These are phyloP conservation scores for Aeminium ludgeri DNA, from an alignment of 495 filamentous ascomycete genomes.

Conservation along the genomic window DNA sequence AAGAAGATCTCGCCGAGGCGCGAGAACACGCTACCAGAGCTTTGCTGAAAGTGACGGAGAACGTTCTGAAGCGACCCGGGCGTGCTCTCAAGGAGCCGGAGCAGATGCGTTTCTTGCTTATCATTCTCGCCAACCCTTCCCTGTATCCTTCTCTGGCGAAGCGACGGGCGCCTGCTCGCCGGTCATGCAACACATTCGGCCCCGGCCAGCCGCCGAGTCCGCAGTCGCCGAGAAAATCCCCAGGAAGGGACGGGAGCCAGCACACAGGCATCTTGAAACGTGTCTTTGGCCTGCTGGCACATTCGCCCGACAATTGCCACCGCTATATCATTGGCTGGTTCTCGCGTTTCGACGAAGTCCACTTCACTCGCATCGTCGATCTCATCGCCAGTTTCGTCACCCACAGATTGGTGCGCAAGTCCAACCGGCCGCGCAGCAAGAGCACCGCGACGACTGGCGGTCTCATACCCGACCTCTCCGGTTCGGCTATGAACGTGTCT, in stretches of 20 bases:
- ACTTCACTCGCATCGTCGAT: slow-evolving; percentile 59
- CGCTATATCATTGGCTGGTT: slow-evolving; percentile 77
- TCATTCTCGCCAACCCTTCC: slow-evolving; percentile 68
- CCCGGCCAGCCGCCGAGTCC: neutral
- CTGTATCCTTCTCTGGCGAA: slow-evolving; percentile 30
- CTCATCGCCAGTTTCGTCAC: slow-evolving; percentile 66
- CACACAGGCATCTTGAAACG: slow-evolving; percentile 59
- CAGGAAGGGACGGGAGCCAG: slow-evolving; percentile 2
- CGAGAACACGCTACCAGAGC: slow-evolving; percentile 49
- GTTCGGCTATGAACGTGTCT: slow-evolving; percentile 32
- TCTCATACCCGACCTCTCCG: slow-evolving; percentile 53
- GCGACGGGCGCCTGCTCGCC: slow-evolving; percentile 3
- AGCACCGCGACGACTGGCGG: slow-evolving; percentile 41
- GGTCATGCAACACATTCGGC: neutral
- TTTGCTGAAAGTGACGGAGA: slow-evolving; percentile 70
- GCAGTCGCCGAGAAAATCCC: slow-evolving; percentile 8
- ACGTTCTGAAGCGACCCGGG: slow-evolving; percentile 68
- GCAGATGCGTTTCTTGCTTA: slow-evolving; percentile 66
- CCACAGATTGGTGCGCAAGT: slow-evolving; percentile 60
- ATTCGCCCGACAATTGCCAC: slow-evolving; percentile 60
- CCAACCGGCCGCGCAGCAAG: slow-evolving; percentile 45
- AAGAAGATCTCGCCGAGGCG: slow-evolving; percentile 46
- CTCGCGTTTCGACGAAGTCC: slow-evolving; percentile 47
- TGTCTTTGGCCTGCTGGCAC: slow-evolving; percentile 63
- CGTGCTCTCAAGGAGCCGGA: slow-evolving; percentile 49